Evolutionary conservation across 106 monocot genomes (phyloP), one percentile per base, ranked within the genome.

Genomic region (Allium sativum): DNA sequence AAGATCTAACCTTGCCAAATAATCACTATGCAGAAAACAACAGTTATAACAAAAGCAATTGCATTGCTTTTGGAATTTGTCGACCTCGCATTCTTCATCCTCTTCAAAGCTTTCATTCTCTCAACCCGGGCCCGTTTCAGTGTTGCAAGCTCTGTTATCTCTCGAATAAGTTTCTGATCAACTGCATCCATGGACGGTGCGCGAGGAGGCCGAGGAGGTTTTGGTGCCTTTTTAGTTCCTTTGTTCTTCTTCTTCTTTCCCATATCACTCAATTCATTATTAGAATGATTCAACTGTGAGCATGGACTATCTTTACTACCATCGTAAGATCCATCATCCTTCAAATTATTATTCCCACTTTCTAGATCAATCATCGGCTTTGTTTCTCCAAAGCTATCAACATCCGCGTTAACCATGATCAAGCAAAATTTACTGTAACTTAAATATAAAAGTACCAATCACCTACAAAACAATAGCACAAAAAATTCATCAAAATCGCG

Each of bases 1-100:
- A 31, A n/a, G n/a, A 31, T 50, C 55, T 69, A 78, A 87, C 92
- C 92, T 81, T 87, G 81, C 92, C 87, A 87, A 5, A 87, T 42
- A 40, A 92, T 74, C 18, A 92, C 72, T 4, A 87, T 21, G 72
- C 83, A 84, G 67, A 87, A 84, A 45, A 87, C 17, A 65, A 87
- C n/a, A 12, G 92, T 79, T 48, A 92, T 59, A 64, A 74, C 17
- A 50, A 81, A 58, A 13, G 86, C 76, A 45, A 78, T 65, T 40
- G 75, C 60, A 22, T 68, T 78, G 71, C 67, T 73, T 17, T 53
- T 70, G 43, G 69, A 68, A 16, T 73, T 63, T 6, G 72, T 42
- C 0, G 75, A 17, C 21, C 74, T 81, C 1, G 78, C 65, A 77
- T 81, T 81, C 81, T 87, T 92, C 59, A 72, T 71, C 69, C 69